Evolutionary conservation across 441 rosid genomes (phyloP), one percentile per base, ranked within the genome.

Genomic region (Brassica hybrid): DNA sequence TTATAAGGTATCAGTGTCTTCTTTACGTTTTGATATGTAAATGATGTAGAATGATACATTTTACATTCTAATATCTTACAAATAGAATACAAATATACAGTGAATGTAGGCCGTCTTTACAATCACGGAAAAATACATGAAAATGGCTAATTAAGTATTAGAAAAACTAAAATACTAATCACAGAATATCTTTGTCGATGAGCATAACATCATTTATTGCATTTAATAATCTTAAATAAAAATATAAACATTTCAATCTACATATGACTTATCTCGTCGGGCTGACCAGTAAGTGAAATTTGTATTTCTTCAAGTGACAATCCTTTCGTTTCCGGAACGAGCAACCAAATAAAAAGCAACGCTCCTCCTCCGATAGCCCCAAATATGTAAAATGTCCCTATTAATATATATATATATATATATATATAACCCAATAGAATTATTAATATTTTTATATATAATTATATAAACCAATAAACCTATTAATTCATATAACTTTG

Each of bases 301-400:
- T 89, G 93, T 59, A 88, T 66, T 73, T 91, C 90, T 83, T 91
- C 96, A 16, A 88, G 83, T 48, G 85, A 72, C 25, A 84, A 34
- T 17, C 92, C 94, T 80, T 82, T 88, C 0, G 90, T 89, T 79
- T 88, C 92, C 0, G 91, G 90, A 14, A 91, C 86, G 4, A 89
- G 17, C 70, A 78, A 79, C 61, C 80, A 80, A n/a, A 83, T 57
- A 74, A 91, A 89, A 14, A 88, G 11, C 13, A 86, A 10, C 0
- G 84, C 72, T 3, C 34, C 54, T 50, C 83, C 86, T 2, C 86
- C 71, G 1, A 83, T 9, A 10, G 67, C 80, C 0, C 85, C 69
- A 25, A 82, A 88, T 58, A 86, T 72, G 62, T 84, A 89, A 81
- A 87, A 88, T 21, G 94, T 89, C 43, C 87, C 96, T 85, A 79